Evolutionary conservation across 2,329 filamentous ascomycete genomes (phyloP).

Genomic region (Hysterium pulicare): DNA sequence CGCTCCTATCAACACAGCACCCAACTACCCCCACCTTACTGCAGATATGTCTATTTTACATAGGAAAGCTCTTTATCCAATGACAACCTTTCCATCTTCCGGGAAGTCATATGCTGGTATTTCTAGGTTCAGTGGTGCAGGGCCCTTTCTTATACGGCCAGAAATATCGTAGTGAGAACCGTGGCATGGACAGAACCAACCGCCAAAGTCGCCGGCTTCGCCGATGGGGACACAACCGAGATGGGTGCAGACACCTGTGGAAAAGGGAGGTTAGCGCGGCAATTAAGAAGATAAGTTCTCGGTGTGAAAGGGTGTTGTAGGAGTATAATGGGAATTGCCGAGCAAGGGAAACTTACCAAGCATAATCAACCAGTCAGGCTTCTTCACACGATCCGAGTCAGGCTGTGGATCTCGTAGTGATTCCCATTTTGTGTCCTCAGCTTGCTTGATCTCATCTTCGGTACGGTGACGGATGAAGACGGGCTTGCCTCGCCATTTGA

Average conservation of each 20-base stretch:
- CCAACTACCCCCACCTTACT: background rate
- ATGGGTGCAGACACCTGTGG: slow-evolving; percentile 91
- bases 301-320: background rate
- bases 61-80: slow-evolving; percentile 64
- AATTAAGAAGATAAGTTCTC: background rate
- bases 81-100: slow-evolving; percentile 81
- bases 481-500: slow-evolving; percentile 99
- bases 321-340: slow-evolving; percentile 6
- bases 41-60: slow-evolving; percentile 19
- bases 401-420: slow-evolving; percentile 85
- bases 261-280: slow-evolving; percentile 1
- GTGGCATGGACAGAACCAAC: slow-evolving; percentile 99
- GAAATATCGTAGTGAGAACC: slow-evolving; percentile 99
- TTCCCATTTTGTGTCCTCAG: slow-evolving; percentile 81
- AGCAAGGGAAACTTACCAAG: slow-evolving; percentile 61
- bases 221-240: slow-evolving; percentile 98
- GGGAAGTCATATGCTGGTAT: slow-evolving; percentile 90
- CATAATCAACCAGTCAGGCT: slow-evolving; percentile 99
- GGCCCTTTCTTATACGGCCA: slow-evolving; percentile 94
- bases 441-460: slow-evolving; percentile 86
- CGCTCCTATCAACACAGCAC: slow-evolving; percentile 29
- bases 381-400: slow-evolving; percentile 92
- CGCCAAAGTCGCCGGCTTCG: slow-evolving; percentile 95
- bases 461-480: slow-evolving; percentile 99
- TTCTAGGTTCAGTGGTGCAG: slow-evolving; percentile 95